Conservation (phyloP, 768 basidiomycete species). For the Naematelia aurantialba region DNA sequence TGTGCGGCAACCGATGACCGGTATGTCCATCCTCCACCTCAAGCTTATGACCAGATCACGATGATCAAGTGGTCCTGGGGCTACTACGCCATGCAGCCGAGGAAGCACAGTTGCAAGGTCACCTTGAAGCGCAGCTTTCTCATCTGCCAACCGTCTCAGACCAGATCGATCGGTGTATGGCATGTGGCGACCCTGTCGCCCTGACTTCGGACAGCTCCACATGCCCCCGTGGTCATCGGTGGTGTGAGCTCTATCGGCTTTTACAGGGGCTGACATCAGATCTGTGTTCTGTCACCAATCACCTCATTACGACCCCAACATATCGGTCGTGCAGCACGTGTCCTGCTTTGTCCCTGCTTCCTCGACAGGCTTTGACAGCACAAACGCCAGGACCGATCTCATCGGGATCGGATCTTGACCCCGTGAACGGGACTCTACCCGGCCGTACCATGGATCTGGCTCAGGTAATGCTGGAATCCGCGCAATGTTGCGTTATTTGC, state of each 20-base stretch:
- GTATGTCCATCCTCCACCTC: not conserved
- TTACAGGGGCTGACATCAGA: slow-evolving; percentile 15
- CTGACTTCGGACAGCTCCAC: not conserved
- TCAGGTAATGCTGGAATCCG: slow-evolving; percentile 26
- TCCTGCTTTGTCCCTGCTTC: slow-evolving; percentile 33
- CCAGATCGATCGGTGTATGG: slow-evolving; percentile 10
- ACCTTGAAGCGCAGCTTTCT: not conserved
- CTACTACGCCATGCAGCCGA: not conserved
- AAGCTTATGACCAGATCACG: not conserved
- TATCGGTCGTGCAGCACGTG: slow-evolving; percentile 39
- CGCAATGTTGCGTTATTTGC: slow-evolving; percentile 30
- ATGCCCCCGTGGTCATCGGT: slow-evolving; percentile 33
- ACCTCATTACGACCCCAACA: slow-evolving; percentile 30
- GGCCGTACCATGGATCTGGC: slow-evolving; percentile 7
- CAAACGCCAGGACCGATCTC: slow-evolving; percentile 28
- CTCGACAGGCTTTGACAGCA: not conserved
- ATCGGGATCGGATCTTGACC: slow-evolving; percentile 12
- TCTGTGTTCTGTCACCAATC: slow-evolving; percentile 33
- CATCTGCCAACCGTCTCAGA: not conserved
- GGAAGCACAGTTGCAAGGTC: not conserved
- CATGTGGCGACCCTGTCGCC: slow-evolving; percentile 11
- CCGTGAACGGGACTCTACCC: not conserved
- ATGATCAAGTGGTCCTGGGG: not conserved
- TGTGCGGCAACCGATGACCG: not conserved
- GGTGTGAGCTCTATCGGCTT: slow-evolving; percentile 27